Conservation (phyloP, 2,329 filamentous ascomycete species). For the Aspergillus bombycis region DNA sequence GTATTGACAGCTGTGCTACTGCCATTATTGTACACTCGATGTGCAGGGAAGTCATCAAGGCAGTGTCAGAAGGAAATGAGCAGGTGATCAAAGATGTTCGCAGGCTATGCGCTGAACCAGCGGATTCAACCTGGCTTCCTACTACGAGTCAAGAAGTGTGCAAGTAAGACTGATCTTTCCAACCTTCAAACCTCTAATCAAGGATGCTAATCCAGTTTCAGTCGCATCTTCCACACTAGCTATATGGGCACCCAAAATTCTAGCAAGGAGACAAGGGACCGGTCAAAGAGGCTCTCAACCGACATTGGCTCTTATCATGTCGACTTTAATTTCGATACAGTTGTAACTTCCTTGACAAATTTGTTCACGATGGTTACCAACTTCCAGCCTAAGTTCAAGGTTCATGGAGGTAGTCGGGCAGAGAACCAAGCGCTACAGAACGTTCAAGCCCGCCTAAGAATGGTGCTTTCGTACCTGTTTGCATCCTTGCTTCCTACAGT, state of each 20-base stretch:
- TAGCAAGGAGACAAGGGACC: slow-evolving; percentile 66
- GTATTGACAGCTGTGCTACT: slow-evolving; percentile 45
- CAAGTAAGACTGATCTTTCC: slow-evolving; percentile 29
- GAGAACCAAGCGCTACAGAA: slow-evolving; percentile 71
- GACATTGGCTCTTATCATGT: slow-evolving; percentile 73
- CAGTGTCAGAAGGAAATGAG: slow-evolving; percentile 38
- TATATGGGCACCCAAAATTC: slow-evolving; percentile 75
- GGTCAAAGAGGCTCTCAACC: slow-evolving; percentile 63
- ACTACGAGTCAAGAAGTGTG: slow-evolving; percentile 64
- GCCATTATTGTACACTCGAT: slow-evolving; percentile 45
- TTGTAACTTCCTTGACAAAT: slow-evolving; percentile 63
- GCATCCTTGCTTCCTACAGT: slow-evolving; percentile 65
- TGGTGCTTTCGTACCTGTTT: slow-evolving; percentile 68
- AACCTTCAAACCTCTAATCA: background rate
- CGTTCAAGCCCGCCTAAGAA: slow-evolving; percentile 67
- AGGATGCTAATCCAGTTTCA: slow-evolving; percentile 13
- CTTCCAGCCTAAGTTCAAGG: slow-evolving; percentile 65
- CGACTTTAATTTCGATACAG: slow-evolving; percentile 72
- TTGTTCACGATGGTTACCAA: slow-evolving; percentile 62
- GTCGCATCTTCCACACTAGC: slow-evolving; percentile 62
- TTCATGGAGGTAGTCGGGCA: slow-evolving; percentile 63
- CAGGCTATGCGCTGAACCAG: slow-evolving; percentile 55
- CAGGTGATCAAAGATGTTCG: slow-evolving; percentile 60
- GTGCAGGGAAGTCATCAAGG: slow-evolving; percentile 42
- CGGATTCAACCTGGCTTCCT: slow-evolving; percentile 54